These are phyloP conservation scores for Aspergillus nidulans DNA, from an alignment of 495 filamentous ascomycete genomes.

Conservation along the genomic window DNA sequence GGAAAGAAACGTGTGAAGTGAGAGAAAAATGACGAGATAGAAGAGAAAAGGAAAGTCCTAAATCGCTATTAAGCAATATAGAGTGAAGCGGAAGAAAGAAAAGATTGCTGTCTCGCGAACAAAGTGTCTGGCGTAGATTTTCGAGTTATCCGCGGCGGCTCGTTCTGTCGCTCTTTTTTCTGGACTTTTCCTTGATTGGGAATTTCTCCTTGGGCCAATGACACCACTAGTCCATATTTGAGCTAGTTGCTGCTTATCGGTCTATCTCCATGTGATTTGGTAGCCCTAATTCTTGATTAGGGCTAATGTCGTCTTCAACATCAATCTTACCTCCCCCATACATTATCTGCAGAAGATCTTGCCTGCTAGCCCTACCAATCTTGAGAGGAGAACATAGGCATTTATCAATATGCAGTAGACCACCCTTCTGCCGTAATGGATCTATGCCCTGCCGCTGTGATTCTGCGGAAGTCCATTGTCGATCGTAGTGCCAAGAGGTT, in stretches of 20 bases:
- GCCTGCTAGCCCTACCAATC: background rate
- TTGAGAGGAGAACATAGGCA: background rate
- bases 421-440: background rate
- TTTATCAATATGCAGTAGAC: too few relatives aligned
- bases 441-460: background rate
- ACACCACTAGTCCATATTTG: background rate
- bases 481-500: slow-evolving; percentile 9
- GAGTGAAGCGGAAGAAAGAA: background rate
- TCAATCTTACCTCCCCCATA: background rate
- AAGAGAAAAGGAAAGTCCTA: slow-evolving; percentile 4
- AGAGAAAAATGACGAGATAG: background rate
- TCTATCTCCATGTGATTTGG: slow-evolving; percentile 18
- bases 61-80: slow-evolving; percentile 11
- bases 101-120: slow-evolving; percentile 3
- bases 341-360: background rate
- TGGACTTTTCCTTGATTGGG: slow-evolving; percentile 19
- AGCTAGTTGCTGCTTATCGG: slow-evolving; percentile 5
- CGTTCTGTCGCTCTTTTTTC: slow-evolving; percentile 29
- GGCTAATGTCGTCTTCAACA: background rate
- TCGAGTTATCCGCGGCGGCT: background rate
- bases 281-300: slow-evolving; percentile 17
- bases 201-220: slow-evolving; percentile 20
- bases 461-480: background rate
- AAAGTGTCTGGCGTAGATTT: slow-evolving; percentile 1
- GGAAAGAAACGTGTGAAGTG: background rate